Conservation (phyloP, 139 green algal species). For the Pleodorina starrii region DNA sequence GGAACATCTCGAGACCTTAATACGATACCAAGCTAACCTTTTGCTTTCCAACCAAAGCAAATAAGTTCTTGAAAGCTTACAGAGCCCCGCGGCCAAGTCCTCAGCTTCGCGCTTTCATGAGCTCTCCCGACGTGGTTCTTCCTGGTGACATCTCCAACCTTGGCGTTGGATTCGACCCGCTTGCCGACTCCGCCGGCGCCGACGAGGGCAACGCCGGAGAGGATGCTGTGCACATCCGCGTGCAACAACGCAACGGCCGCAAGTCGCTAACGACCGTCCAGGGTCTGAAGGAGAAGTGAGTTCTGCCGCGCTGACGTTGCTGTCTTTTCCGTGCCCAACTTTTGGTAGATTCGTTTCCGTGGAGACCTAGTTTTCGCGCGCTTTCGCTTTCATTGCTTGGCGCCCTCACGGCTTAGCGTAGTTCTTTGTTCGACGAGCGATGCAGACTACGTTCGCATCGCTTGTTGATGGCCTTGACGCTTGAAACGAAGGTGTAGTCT, state of each 20-base stretch:
- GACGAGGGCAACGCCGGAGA: conserved; percentile 53
- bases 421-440: too few relatives aligned
- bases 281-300: conserved; percentile 91
- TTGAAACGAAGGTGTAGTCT: too few relatives aligned
- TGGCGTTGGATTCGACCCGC: conserved; percentile 50
- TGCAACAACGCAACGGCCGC: conserved; percentile 98
- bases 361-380: not conserved
- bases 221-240: conserved; percentile 90
- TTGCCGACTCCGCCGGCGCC: conserved; percentile 57
- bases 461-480: too few relatives aligned
- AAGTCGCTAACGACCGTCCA: conserved; percentile 98
- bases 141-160: conserved; percentile 58
- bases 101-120: conserved; percentile 40
- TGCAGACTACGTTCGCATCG: too few relatives aligned
- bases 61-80: not conserved
- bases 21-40: too few relatives aligned
- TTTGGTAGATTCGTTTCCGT: not conserved
- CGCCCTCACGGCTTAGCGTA: too few relatives aligned
- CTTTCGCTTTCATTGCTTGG: not conserved
- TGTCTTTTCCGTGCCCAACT: too few relatives aligned
- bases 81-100: conserved; percentile 21
- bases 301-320: conserved; percentile 53
- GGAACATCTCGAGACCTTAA: too few relatives aligned
- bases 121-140: conserved; percentile 43
- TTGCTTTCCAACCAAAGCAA: not conserved